A percentile compares a stretch with the other conserved stretches of the same genome.
Conservation (phyloP, 495 filamentous ascomycete species). For the Schizothecium vesticola region DNA sequence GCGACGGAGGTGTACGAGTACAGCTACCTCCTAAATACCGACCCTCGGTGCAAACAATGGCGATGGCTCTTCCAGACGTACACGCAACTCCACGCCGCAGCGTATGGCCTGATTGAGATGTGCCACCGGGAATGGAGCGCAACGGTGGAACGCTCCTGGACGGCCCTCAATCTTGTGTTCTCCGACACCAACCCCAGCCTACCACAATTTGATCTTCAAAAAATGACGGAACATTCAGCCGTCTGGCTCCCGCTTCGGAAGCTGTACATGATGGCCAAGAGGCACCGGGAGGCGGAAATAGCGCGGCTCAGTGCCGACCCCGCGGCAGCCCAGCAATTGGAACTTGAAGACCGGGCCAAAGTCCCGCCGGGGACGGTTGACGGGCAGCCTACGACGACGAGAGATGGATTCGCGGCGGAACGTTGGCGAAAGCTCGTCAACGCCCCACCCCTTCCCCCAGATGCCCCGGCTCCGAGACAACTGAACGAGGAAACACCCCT, state of each 20-base stretch:
- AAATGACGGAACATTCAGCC: slow-evolving; percentile 45
- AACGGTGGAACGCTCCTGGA: slow-evolving; percentile 77
- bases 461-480: background rate
- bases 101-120: slow-evolving; percentile 70
- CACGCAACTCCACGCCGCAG: slow-evolving; percentile 77
- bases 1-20: slow-evolving; percentile 75
- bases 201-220: slow-evolving; percentile 42
- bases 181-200: slow-evolving; percentile 40
- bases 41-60: slow-evolving; percentile 59
- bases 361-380: slow-evolving; percentile 33
- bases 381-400: slow-evolving; percentile 33
- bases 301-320: slow-evolving; percentile 36
- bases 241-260: slow-evolving; percentile 72
- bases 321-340: slow-evolving; percentile 36
- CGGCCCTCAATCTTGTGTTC: slow-evolving; percentile 59
- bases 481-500: background rate
- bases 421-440: slow-evolving; percentile 43
- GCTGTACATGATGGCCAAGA: slow-evolving; percentile 62
- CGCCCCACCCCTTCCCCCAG: slow-evolving; percentile 22
- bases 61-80: slow-evolving; percentile 79
- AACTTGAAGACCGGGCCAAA: slow-evolving; percentile 33
- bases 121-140: slow-evolving; percentile 61
- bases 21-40: slow-evolving; percentile 54
- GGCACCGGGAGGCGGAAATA: slow-evolving; percentile 48
- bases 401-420: slow-evolving; percentile 31